Conservation (phyloP, 1,284 basidiomycete species). For the Heterobasidion annosum region DNA sequence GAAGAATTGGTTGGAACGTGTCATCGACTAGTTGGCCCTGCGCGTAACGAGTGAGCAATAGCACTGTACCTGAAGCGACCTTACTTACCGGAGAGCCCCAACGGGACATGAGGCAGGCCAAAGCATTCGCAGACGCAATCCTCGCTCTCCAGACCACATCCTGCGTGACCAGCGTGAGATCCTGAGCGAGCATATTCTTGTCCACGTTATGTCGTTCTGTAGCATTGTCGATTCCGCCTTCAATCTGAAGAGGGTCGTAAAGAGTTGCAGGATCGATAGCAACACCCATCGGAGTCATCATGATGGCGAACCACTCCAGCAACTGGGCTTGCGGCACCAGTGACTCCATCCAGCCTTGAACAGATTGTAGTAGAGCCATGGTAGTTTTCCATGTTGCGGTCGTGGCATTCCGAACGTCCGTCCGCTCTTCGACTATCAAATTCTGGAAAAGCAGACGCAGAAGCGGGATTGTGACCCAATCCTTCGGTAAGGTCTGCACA, state of each 20-base stretch:
- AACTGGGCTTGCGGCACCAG: slow-evolving; percentile 45
- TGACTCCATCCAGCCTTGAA: slow-evolving; percentile 39
- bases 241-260: slow-evolving; percentile 48
- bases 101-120: slow-evolving; percentile 65
- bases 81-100: slow-evolving; percentile 55
- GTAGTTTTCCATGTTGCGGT: slow-evolving; percentile 75
- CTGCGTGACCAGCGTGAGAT: slow-evolving; percentile 74
- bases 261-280: slow-evolving; percentile 72
- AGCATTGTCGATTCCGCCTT: slow-evolving; percentile 31
- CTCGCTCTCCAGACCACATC: slow-evolving; percentile 82
- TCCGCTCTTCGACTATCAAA: slow-evolving; percentile 86
- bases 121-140: slow-evolving; percentile 71
- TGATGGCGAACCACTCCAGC: slow-evolving; percentile 78
- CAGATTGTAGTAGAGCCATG: slow-evolving; percentile 43
- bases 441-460: slow-evolving; percentile 91
- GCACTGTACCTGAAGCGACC: neutral
- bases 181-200: slow-evolving; percentile 92
- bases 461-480: slow-evolving; percentile 79
- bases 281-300: slow-evolving; percentile 88
- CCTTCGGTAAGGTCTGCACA: slow-evolving; percentile 64
- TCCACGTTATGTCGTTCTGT: slow-evolving; percentile 88
- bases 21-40: slow-evolving; percentile 37
- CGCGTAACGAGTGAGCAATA: slow-evolving; percentile 2
- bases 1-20: slow-evolving; percentile 62
- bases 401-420: slow-evolving; percentile 78